Evolutionary conservation across 228 moss, liverwort and hornwort genomes (phyloP), one percentile per base, ranked within the genome.

Genomic region (Sphagnum magellanicum): DNA sequence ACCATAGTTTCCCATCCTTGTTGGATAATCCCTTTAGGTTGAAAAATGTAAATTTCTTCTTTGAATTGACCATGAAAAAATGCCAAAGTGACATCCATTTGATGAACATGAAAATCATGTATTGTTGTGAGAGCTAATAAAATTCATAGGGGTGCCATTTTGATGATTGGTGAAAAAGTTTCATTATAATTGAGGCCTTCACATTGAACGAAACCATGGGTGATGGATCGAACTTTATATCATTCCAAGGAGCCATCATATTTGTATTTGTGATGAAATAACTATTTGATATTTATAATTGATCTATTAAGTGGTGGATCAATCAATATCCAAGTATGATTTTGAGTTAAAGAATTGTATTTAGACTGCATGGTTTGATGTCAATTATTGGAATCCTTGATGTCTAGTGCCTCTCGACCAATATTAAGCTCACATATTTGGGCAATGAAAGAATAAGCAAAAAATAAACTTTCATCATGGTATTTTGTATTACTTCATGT

Each of bases 51-150:
- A 5, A 67, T 71, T 53, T 61, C 0, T 49, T 15, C 51, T 48
- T n/a, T 4, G 53, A 66, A 5, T 1, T 51, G 7, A 5, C 51
- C 71, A 71, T 71, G 61, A 5, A 71, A 46, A 14, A 63, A 71
- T 15, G 66, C 1, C 0, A 0, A 59, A 60, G 5, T 32, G 49
- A 75, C 60, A 71, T 71, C 70, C 60, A 75, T 70, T 71, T 75
- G 60, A 11, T 75, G 48, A 14, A 69, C 32, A 6, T 62, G 48
- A 53, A 5, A 68, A 52, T 68, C 67, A 46, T 9, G 52, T 4
- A n/a, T 4, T 14, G 67, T 46, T 5, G 55, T 14, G 1, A 74
- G 67, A 9, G 55, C 49, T 12, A 67, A 17, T 4, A 67, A 6
- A 8, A 51, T 13, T 5, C 66, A 14, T 12, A 67, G 6, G 51